These are phyloP conservation scores for Coniosporium tulheliwenetii DNA, from an alignment of 2,329 filamentous ascomycete genomes.

Conservation along the genomic window DNA sequence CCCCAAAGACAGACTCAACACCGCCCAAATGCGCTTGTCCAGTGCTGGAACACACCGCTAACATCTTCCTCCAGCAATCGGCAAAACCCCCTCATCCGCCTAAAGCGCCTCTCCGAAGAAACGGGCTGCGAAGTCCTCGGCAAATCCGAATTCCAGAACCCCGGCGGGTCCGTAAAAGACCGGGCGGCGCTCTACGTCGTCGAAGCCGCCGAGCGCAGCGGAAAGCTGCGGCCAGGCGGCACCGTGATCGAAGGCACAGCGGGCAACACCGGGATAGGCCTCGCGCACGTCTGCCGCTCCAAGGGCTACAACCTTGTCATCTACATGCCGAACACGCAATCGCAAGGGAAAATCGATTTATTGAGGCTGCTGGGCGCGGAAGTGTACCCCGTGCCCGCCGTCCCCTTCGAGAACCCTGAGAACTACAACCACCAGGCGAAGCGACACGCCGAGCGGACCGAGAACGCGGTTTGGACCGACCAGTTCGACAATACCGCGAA, in stretches of 20 bases:
- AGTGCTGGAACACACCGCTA: conserved; percentile 1
- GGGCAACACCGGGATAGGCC: conserved; percentile 93
- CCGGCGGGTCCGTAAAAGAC: conserved; percentile 91
- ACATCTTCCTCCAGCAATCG: conserved; percentile 56
- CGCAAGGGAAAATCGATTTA: conserved; percentile 93
- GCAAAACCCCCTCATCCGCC: conserved; percentile 84
- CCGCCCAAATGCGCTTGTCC: not conserved
- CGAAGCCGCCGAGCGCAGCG: conserved; percentile 79
- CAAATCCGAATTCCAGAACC: conserved; percentile 98
- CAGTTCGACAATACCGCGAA: conserved; percentile 98
- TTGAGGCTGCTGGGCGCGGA: conserved; percentile 82
- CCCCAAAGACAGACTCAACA: not conserved
- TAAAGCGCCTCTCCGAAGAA: conserved; percentile 75
- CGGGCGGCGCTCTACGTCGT: conserved; percentile 90
- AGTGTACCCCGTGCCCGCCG: conserved; percentile 89
- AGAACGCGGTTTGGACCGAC: conserved; percentile 95
- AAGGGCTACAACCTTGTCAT: conserved; percentile 92
- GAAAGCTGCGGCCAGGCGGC: conserved; percentile 67
- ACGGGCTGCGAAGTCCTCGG: conserved; percentile 90
- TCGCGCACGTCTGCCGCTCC: conserved; percentile 88
- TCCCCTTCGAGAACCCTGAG: conserved; percentile 83
- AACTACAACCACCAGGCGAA: conserved; percentile 98
- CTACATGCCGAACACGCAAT: conserved; percentile 99
- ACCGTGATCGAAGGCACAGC: conserved; percentile 96
- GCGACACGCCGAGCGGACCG: conserved; percentile 70